Percentiles rank a stretch among this genome's conserved stretches.
Conservation (phyloP, 2,329 filamentous ascomycete genomes). For the Aspergillus felis region DNA sequence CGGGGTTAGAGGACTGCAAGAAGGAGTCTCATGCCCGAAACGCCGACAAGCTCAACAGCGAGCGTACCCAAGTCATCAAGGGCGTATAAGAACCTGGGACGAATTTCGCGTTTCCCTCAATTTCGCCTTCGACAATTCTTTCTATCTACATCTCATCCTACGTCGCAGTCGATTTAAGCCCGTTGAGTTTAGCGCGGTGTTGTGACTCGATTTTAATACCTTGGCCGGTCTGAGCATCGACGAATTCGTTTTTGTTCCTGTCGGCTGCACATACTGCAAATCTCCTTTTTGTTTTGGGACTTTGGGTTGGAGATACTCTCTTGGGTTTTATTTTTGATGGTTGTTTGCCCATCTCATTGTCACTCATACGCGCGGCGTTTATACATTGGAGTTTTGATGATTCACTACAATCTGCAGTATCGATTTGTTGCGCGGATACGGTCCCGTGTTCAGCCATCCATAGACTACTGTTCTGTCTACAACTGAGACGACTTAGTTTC, state of each 20-base stretch:
- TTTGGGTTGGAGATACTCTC: constrained; percentile 11
- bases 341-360: constrained; percentile 7
- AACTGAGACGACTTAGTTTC: background rate
- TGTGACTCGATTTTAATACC: constrained; percentile 9
- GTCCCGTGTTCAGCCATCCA: constrained; percentile 1
- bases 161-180: constrained; percentile 11
- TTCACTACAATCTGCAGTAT: constrained; percentile 8
- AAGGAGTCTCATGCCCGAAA: constrained; percentile 95
- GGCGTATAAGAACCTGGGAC: constrained; percentile 60
- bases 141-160: constrained; percentile 7
- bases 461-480: background rate
- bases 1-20: constrained; percentile 92
- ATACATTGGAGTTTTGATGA: constrained; percentile 16
- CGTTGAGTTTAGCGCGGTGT: constrained; percentile 33
- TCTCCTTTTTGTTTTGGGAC: constrained; percentile 2
- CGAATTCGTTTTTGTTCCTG: background rate
- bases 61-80: constrained; percentile 91
- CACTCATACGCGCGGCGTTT: constrained; percentile 26
- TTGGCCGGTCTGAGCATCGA: background rate
- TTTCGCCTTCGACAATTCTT: constrained; percentile 3
- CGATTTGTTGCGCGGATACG: constrained; percentile 7
- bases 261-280: background rate
- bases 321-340: background rate
- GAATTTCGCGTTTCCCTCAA: background rate
- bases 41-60: constrained; percentile 82